Evolutionary conservation across 169 alveolate genomes (phyloP).

Genomic region (Plasmodium falciparum): DNA sequence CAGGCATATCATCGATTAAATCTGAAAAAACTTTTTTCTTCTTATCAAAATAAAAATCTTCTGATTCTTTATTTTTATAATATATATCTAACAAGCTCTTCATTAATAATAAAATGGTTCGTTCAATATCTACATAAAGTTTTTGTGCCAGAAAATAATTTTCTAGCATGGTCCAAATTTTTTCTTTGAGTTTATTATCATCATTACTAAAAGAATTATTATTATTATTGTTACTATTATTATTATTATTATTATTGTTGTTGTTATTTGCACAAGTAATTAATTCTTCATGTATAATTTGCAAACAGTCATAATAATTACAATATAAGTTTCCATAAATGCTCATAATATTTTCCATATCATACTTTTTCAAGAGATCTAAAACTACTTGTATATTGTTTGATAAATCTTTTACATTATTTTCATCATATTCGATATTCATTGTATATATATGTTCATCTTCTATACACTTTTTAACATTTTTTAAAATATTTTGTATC

Average conservation of each 20-base stretch:
- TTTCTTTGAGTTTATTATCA: slow-evolving; percentile 22
- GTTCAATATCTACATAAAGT: slow-evolving; percentile 51
- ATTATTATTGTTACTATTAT: neutral
- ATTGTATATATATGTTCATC: slow-evolving; percentile 18
- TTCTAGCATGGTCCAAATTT: slow-evolving; percentile 55
- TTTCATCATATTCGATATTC: neutral
- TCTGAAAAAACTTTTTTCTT: slow-evolving; percentile 42
- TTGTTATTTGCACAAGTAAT: slow-evolving; percentile 29
- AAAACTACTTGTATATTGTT: slow-evolving; percentile 17
- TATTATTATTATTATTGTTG: too few relatives aligned
- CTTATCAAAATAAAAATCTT: neutral
- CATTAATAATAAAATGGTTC: slow-evolving; percentile 37
- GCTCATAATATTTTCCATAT: slow-evolving; percentile 7
- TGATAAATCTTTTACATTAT: slow-evolving; percentile 18
- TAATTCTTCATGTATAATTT: slow-evolving; percentile 48
- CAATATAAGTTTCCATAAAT: slow-evolving; percentile 32
- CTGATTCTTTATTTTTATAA: slow-evolving; percentile 11
- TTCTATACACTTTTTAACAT: slow-evolving; percentile 12
- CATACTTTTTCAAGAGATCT: slow-evolving; percentile 18
- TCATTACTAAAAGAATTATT: neutral
- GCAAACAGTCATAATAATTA: slow-evolving; percentile 44
- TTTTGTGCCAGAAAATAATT: slow-evolving; percentile 33
- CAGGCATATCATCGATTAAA: slow-evolving; percentile 48
- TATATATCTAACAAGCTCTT: slow-evolving; percentile 26
- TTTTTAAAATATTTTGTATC: slow-evolving; percentile 29